phyloP scores from a whole-genome alignment of 345 rosid species.

The Citrus medica region DNA sequence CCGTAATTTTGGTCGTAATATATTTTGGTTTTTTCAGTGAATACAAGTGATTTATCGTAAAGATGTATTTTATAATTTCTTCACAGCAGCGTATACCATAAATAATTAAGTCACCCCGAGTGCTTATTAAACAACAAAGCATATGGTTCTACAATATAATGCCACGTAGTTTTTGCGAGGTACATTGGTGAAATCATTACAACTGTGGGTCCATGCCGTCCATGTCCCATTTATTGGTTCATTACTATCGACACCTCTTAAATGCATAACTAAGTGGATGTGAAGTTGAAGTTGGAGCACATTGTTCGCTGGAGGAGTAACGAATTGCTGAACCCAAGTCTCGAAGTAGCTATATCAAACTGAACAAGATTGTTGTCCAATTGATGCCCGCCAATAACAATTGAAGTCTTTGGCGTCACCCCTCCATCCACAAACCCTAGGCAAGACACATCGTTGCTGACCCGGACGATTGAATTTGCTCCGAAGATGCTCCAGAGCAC shows the following conservation, averaged over 20 bases:
- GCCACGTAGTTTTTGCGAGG: background rate
- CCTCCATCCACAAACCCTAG: constrained; percentile 22
- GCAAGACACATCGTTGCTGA: constrained; percentile 7
- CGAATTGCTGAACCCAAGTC: constrained; percentile 25
- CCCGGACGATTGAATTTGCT: constrained; percentile 17
- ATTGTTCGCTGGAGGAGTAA: background rate
- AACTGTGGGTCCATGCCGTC: background rate
- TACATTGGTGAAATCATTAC: background rate
- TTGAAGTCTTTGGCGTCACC: constrained; percentile 14
- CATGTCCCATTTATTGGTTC: background rate
- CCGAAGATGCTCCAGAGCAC: constrained; percentile 11
- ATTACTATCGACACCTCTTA: background rate
- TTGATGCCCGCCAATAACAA: constrained; percentile 23
- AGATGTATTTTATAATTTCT: no score
- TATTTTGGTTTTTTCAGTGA: no score
- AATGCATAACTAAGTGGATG: background rate
- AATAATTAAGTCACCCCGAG: background rate
- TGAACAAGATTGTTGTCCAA: constrained; percentile 27
- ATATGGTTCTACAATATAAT: background rate
- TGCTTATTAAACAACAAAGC: background rate
- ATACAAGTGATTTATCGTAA: no score
- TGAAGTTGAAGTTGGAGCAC: constrained; percentile 17
- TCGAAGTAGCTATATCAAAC: constrained; percentile 26
- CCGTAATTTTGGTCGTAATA: no score
- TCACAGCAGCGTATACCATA: background rate